Base-by-base conservation (phyloP, 2,329 filamentous ascomycete genomes). In the Endoconidiophora polonica region DNA sequence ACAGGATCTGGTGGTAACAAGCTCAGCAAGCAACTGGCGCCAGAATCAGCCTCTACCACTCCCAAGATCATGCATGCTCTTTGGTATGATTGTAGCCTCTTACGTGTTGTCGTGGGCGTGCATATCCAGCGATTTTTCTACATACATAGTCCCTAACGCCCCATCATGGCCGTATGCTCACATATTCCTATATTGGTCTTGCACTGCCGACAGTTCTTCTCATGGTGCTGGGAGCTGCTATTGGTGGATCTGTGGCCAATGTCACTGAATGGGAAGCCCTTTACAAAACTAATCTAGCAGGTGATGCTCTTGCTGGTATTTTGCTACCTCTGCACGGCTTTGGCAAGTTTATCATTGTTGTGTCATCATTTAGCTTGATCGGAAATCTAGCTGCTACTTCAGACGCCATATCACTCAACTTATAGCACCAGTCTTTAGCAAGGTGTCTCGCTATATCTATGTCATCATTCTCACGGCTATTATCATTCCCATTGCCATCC, bases 171-270 rank as follows among this genome's bases (percentile, higher is more conserved):
- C n/a, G 62, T 3, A 61, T 79, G 52, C 77, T 77, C 49, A 52
- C 64, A 3, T 80, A 80, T 57, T 71, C 68, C 2, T 80, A 76
- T 58, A 56, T 67, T 10, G 77, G 78, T 7, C 67, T 79, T 2
- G 60, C 68, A 5, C 55, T 73, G 4, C 75, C 76, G 0, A 74
- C 74, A 0, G 65, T 77, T 37, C 65, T 74, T 0, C 67, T 81
- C 46, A 79, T 82, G 75, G 68, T 67, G 0, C 69, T 81, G 0
- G 78, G 78, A 5, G 74, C 77, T 7, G 77, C 77, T n/a, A 77
- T 82, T 41, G 76, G 71, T 16, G 76, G 75, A 5, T 76, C 76
- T 26, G 67, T 76, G 1, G 65, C 70, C 22, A 74, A 70, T 54
- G 65, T 73, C 2, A 67, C 72, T 0, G 61, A 62, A 3, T 80